Evolutionary conservation across 768 basidiomycete species (phyloP), one percentile per base, ranked within the genome.

Genomic region (Lanmaoa pseudosensibilis): DNA sequence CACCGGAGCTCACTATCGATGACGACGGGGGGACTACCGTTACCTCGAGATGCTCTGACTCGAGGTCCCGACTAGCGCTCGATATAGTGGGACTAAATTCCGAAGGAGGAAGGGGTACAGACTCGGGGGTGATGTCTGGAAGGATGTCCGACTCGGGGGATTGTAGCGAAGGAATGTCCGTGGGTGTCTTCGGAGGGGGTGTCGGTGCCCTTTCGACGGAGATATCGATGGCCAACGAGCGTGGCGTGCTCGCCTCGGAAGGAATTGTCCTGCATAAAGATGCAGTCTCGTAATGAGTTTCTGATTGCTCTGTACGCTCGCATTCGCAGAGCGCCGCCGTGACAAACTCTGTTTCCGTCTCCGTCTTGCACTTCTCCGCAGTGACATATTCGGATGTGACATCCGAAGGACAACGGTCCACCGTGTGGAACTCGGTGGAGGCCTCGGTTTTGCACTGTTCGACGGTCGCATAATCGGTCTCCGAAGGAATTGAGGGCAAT

Each of bases 401-500:
- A 30, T 79, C 78, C 1, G 77, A 74, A 25, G 60, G 38, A 55
- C 80, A 81, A 3, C 75, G 70, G 9, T 78, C 70, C 44, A 72
- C 83, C 13, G 83, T 85, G 15, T 73, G 68, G 65, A 81, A 88
- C 47, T 79, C 76, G 4, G 78, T 75, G 27, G 75, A 65, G 4
- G 66, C 67, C 32, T 78, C 75, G 7, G 78, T 76, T 66, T 61
- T 74, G 58, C 80, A 81, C 33, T 69, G 59, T 36, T 76, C 75
- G n/a, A 72, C 75, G 1, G 80, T 79, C 37, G 60, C 64, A 50
- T 72, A 81, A 46, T 78, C 78, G 0, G 76, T 79, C 49, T 80
- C 77, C 1, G 82, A 84, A 13, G 84, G 84, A 58, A 85, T 85
- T 4, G 80, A 81, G 1, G 84, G 83, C 53, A 85, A 69, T 6